Percentiles rank a stretch among this genome's conserved stretches.
Evolutionary conservation across 306 rosid species (phyloP).

Genomic region (Quercus alba): DNA sequence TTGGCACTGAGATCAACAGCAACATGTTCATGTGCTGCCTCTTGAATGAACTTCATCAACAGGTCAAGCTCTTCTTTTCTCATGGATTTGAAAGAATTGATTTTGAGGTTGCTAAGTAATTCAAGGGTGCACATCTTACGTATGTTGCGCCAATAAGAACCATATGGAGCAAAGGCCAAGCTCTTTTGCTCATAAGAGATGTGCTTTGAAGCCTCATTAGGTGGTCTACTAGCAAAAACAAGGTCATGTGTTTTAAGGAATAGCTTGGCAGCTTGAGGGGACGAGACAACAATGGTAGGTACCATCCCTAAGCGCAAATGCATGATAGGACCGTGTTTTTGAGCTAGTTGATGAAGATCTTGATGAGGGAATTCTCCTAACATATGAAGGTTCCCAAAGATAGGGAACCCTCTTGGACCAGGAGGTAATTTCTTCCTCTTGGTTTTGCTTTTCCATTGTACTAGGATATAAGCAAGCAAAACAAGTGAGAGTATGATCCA

Average conservation of each 20-base stretch:
- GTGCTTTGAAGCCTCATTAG: conserved; percentile 29
- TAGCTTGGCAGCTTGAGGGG: conserved; percentile 64
- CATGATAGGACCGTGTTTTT: conserved; percentile 65
- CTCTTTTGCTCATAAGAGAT: conserved; percentile 44
- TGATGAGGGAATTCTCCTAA: conserved; percentile 52
- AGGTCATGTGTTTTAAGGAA: conserved; percentile 66
- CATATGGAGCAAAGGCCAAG: conserved; percentile 39
- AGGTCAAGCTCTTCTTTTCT: conserved; percentile 55
- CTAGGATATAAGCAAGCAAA: conserved; percentile 30
- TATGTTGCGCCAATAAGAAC: conserved; percentile 68
- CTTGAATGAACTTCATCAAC: conserved; percentile 29
- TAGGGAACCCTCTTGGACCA: conserved; percentile 67
- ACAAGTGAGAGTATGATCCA: conserved; percentile 26
- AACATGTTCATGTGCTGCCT: conserved; percentile 23
- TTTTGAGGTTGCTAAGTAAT: conserved; percentile 45
- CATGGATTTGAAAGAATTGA: conserved; percentile 42
- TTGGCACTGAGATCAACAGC: conserved; percentile 48
- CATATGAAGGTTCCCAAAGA: conserved; percentile 53
- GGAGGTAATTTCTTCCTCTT: conserved; percentile 51
- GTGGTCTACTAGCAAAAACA: conserved; percentile 61
- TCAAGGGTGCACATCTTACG: conserved; percentile 68
- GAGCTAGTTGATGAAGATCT: conserved; percentile 45
- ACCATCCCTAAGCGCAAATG: conserved; percentile 46
- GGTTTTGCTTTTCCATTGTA: conserved; percentile 13
- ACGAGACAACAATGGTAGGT: conserved; percentile 56